phyloP scores from a whole-genome alignment of 2,329 filamentous ascomycete genomes.

The Penicillium janthinellum region DNA sequence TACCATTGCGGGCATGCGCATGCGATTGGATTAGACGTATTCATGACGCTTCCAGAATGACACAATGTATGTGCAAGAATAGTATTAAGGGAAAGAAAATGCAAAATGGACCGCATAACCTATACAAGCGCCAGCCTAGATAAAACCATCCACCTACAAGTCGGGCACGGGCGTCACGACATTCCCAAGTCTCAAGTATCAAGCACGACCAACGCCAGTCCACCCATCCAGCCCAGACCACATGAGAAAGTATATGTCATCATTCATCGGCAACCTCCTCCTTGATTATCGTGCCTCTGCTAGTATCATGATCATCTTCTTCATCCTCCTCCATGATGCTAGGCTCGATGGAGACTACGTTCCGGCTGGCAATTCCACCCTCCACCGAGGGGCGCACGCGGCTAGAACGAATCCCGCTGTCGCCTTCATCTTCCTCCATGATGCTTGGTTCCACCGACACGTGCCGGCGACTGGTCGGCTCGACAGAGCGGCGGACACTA shows the following conservation, averaged over 20 bases:
- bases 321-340: slow-evolving; percentile 45
- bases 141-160: neutral
- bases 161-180: neutral
- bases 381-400: slow-evolving; percentile 31
- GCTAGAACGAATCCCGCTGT: slow-evolving; percentile 31
- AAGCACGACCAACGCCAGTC: slow-evolving; percentile 20
- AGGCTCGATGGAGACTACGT: slow-evolving; percentile 34
- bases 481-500: slow-evolving; percentile 34
- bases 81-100: neutral
- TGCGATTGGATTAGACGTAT: neutral
- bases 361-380: slow-evolving; percentile 24
- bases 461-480: slow-evolving; percentile 30
- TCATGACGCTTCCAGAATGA: neutral
- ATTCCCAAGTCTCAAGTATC: neutral
- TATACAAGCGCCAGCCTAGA: neutral
- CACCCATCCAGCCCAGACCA: slow-evolving; percentile 14
- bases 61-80: neutral
- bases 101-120: neutral
- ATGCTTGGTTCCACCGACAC: slow-evolving; percentile 41
- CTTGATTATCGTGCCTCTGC: slow-evolving; percentile 36
- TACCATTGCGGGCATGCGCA: too few relatives aligned
- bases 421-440: slow-evolving; percentile 39
- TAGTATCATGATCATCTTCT: slow-evolving; percentile 36
- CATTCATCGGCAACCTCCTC: slow-evolving; percentile 34
- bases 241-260: slow-evolving; percentile 15